These are phyloP conservation scores for Candida loeiensis DNA, from an alignment of 805 yeast genomes.

Conservation along the genomic window DNA sequence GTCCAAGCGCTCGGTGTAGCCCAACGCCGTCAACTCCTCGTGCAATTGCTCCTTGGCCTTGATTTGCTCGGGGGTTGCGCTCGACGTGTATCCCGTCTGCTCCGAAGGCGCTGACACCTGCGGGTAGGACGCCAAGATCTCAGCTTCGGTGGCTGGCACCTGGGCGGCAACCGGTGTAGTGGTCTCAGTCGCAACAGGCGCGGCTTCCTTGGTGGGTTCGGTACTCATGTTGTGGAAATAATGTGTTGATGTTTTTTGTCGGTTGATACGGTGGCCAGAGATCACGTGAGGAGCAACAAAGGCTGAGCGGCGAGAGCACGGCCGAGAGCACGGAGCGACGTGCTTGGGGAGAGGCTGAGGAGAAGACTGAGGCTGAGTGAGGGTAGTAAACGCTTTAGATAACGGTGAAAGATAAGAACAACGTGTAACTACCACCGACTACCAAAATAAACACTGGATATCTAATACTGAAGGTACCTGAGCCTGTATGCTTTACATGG, in stretches of 20 bases:
- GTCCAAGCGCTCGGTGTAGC: constrained; percentile 76
- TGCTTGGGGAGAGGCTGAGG: no score
- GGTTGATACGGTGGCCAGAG: not conserved
- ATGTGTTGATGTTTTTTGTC: constrained; percentile 1
- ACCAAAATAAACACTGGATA: no score
- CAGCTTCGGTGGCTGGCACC: constrained; percentile 15
- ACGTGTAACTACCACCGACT: no score
- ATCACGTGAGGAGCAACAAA: constrained; percentile 3
- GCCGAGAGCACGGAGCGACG: no score
- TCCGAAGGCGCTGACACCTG: constrained; percentile 59
- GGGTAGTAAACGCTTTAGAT: no score
- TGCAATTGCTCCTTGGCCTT: constrained; percentile 56
- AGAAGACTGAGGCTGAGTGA: no score
- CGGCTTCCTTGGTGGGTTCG: constrained; percentile 6
- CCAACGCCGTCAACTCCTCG: constrained; percentile 53
- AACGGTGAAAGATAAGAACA: no score
- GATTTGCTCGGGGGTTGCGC: constrained; percentile 66
- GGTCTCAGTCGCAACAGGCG: not conserved
- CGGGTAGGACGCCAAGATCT: constrained; percentile 60
- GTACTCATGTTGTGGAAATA: not conserved
- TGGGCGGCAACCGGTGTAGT: not conserved
- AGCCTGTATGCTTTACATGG: no score
- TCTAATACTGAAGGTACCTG: no score
- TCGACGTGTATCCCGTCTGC: constrained; percentile 79
- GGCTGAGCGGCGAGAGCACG: no score